Percentiles rank a stretch among this genome's conserved stretches.
These are phyloP conservation scores for Cercophora newfieldiana DNA, from an alignment of 495 filamentous ascomycete species.

Conservation along the genomic window DNA sequence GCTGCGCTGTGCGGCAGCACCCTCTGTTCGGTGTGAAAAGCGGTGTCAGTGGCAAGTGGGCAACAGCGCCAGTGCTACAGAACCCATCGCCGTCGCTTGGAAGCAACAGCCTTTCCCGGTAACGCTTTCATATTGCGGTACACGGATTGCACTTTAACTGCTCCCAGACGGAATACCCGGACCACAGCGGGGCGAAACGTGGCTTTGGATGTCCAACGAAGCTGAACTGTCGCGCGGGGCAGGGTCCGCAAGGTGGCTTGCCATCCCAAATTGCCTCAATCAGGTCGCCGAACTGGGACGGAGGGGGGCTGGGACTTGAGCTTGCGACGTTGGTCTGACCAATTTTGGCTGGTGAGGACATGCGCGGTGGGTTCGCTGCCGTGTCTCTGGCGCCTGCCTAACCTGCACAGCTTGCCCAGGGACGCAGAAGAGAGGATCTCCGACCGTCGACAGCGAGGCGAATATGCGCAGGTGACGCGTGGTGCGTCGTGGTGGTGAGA, in stretches of 20 bases:
- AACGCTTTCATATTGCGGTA: neutral
- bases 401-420: neutral
- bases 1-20: neutral
- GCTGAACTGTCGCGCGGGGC: constrained; percentile 2
- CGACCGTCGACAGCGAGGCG: neutral
- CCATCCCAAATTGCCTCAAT: neutral
- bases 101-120: neutral
- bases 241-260: neutral
- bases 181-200: neutral
- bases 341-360: neutral
- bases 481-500: neutral
- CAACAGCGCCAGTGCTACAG: neutral
- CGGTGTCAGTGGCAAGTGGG: neutral
- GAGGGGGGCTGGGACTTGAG: neutral
- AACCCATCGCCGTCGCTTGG: neutral
- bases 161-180: neutral
- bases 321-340: neutral
- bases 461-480: neutral
- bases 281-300: neutral
- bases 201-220: constrained; percentile 6
- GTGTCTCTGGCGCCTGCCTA: neutral
- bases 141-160: neutral
- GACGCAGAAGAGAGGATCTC: neutral
- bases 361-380: neutral
- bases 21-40: neutral